Conservation (phyloP, 768 basidiomycete genomes). For the Leccinum barrowsii region DNA sequence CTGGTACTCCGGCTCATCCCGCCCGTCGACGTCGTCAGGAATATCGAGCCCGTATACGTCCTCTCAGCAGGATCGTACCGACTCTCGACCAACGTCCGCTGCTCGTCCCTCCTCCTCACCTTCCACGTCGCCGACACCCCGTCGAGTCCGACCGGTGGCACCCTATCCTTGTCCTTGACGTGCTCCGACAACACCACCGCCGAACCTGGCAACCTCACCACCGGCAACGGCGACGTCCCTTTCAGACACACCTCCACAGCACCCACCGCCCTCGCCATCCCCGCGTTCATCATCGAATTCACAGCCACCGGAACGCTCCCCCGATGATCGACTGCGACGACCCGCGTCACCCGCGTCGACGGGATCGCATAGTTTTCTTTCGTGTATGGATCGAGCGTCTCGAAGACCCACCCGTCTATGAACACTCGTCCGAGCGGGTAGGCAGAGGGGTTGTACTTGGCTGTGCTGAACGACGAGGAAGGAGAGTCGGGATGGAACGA, state of each 20-base stretch:
- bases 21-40: conserved; percentile 36
- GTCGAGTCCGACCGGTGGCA: conserved; percentile 22
- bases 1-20: conserved; percentile 7
- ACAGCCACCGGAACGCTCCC: conserved; percentile 82
- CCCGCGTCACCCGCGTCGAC: conserved; percentile 81
- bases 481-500: conserved; percentile 73
- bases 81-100: conserved; percentile 53
- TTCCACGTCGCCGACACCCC: conserved; percentile 48
- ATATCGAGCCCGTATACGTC: conserved; percentile 48
- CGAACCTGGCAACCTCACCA: conserved; percentile 64
- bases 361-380: conserved; percentile 93
- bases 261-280: conserved; percentile 68
- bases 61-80: conserved; percentile 48
- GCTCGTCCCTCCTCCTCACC: conserved; percentile 56
- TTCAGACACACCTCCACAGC: conserved; percentile 75
- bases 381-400: conserved; percentile 94
- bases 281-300: conserved; percentile 81
- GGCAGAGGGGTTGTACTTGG: conserved; percentile 71
- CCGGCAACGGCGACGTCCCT: conserved; percentile 58
- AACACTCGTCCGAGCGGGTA: conserved; percentile 79
- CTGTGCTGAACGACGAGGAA: conserved; percentile 44
- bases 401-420: conserved; percentile 92
- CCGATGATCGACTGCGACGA: conserved; percentile 83
- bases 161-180: conserved; percentile 21
- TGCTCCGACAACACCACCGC: conserved; percentile 57